phyloP scores from a whole-genome alignment of 192 early-diverging fungal species.

The Blastocladiella britannica region DNA sequence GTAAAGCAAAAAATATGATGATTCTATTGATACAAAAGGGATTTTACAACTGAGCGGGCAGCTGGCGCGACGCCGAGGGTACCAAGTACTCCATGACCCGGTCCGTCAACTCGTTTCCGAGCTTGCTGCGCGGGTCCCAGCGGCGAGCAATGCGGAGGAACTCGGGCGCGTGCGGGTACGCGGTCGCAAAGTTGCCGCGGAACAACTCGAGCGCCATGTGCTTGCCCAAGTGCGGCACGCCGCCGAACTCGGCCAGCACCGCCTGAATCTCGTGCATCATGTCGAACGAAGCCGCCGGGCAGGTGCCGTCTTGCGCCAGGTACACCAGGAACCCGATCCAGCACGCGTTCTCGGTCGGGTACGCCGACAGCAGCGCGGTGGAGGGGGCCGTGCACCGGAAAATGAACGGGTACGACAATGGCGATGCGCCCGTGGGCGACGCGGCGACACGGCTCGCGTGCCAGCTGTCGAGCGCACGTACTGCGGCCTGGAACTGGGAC shows the following conservation, averaged over 20 bases:
- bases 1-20: no score
- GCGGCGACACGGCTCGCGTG: no score
- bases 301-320: conserved; percentile 9
- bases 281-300: conserved; percentile 7
- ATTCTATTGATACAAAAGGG: no score
- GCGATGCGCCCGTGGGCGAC: no score
- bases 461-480: conserved; percentile 6
- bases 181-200: no score
- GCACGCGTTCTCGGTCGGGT: conserved; percentile 4
- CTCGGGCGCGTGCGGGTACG: no score
- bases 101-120: no score
- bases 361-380: conserved; percentile 9
- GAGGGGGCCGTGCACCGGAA: conserved; percentile 10
- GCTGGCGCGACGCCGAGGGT: no score
- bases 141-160: no score
- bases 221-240: conserved; percentile 15
- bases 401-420: conserved; percentile 16
- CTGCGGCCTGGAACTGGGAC: conserved; percentile 5
- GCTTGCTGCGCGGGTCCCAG: no score
- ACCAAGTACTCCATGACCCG: no score
- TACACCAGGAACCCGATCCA: conserved; percentile 17
- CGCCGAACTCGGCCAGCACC: conserved; percentile 11
- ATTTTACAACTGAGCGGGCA: no score
- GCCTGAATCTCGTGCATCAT: conserved; percentile 11
- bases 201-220: conserved; percentile 11